Conservation (phyloP, 441 rosid genomes). For the Pelargonium exstipulatum region DNA sequence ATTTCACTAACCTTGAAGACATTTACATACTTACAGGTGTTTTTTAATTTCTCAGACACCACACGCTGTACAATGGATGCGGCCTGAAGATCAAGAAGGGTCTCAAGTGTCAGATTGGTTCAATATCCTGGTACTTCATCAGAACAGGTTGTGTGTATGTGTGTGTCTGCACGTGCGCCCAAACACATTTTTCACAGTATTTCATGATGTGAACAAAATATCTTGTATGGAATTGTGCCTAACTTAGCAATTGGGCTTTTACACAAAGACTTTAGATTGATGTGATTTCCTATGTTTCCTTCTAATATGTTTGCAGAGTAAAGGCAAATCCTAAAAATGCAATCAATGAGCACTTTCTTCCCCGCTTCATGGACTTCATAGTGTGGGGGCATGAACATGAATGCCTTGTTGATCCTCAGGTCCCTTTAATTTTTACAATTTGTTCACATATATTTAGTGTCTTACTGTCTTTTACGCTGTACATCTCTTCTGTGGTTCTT, state of each 20-base stretch:
- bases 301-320: slow-evolving; percentile 50
- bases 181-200: background rate
- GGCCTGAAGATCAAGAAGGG: slow-evolving; percentile 91
- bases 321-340: slow-evolving; percentile 97
- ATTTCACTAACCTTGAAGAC: background rate
- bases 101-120: slow-evolving; percentile 84
- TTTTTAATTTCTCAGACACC: slow-evolving; percentile 57
- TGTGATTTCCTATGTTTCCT: slow-evolving; percentile 16
- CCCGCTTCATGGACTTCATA: slow-evolving; percentile 84
- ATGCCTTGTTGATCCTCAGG: slow-evolving; percentile 94
- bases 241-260: slow-evolving; percentile 12
- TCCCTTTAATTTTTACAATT: slow-evolving; percentile 23
- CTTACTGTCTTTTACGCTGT: no score
- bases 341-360: slow-evolving; percentile 90
- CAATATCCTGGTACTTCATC: slow-evolving; percentile 95
- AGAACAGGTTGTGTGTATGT: slow-evolving; percentile 65
- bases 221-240: background rate
- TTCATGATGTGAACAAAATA: background rate
- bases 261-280: background rate
- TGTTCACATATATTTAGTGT: background rate
- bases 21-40: background rate
- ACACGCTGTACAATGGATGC: slow-evolving; percentile 98
- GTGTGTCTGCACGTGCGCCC: background rate
- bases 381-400: slow-evolving; percentile 99
- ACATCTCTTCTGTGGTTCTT: background rate